These are phyloP conservation scores for Leccinellum rugosiceps DNA, from an alignment of 768 basidiomycete genomes.

Conservation along the genomic window DNA sequence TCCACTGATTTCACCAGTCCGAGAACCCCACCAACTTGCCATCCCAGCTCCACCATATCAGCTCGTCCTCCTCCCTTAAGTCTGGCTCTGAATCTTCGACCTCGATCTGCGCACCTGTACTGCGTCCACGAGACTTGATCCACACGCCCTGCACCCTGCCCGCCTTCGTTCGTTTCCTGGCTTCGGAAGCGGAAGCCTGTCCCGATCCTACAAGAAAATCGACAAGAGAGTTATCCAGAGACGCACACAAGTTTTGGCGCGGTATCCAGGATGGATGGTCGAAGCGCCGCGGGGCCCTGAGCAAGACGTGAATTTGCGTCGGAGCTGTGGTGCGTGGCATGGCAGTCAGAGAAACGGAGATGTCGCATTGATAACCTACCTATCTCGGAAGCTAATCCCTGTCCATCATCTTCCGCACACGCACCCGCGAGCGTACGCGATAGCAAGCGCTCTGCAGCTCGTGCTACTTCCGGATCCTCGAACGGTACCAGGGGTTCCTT, in stretches of 20 bases:
- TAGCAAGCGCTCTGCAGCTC: slow-evolving; percentile 39
- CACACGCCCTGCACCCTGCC: slow-evolving; percentile 40
- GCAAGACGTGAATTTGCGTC: slow-evolving; percentile 45
- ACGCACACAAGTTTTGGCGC: slow-evolving; percentile 38
- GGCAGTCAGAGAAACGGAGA: neutral
- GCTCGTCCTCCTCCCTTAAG: slow-evolving; percentile 40
- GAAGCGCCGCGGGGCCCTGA: slow-evolving; percentile 48
- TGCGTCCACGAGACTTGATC: slow-evolving; percentile 27
- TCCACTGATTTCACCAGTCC: slow-evolving; percentile 39
- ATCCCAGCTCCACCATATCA: slow-evolving; percentile 54
- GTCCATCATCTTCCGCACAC: slow-evolving; percentile 38
- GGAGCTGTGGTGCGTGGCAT: slow-evolving; percentile 31
- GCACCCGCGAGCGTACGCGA: slow-evolving; percentile 45
- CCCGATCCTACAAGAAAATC: slow-evolving; percentile 34
- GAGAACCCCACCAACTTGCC: slow-evolving; percentile 45
- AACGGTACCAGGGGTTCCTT: slow-evolving; percentile 3
- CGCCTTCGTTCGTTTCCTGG: slow-evolving; percentile 27
- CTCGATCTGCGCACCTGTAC: neutral
- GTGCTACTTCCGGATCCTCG: slow-evolving; percentile 34
- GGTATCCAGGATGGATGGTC: slow-evolving; percentile 46
- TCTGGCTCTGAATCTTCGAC: slow-evolving; percentile 11
- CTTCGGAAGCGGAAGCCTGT: neutral
- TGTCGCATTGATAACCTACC: slow-evolving; percentile 17
- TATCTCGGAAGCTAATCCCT: slow-evolving; percentile 40
- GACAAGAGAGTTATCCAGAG: slow-evolving; percentile 35